Conservation (phyloP, 371 early-diverging fungal species). For the Syncephalastrum monosporum region DNA sequence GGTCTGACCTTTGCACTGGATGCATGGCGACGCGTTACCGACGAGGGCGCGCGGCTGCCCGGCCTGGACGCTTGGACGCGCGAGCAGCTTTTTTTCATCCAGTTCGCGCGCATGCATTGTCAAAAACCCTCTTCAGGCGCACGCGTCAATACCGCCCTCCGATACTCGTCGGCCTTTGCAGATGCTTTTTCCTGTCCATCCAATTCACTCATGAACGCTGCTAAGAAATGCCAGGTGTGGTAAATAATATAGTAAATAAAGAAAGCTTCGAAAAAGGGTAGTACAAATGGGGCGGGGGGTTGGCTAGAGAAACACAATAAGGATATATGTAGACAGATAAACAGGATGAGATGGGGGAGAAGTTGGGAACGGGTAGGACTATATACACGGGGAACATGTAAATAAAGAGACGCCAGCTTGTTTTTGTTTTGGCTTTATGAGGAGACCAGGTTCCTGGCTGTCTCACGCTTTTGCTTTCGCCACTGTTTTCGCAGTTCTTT, state of each 20-base stretch:
- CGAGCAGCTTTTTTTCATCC: constrained; percentile 62
- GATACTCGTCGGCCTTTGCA: constrained; percentile 66
- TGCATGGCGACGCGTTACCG: too few relatives aligned
- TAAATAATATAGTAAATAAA: background rate
- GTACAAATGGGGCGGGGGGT: too few relatives aligned
- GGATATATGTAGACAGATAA: too few relatives aligned
- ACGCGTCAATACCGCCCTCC: constrained; percentile 70
- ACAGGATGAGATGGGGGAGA: too few relatives aligned
- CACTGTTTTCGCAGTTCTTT: constrained; percentile 52
- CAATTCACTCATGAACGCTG: constrained; percentile 59
- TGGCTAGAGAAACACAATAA: too few relatives aligned
- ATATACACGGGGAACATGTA: too few relatives aligned
- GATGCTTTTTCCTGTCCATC: constrained; percentile 60
- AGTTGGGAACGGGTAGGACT: too few relatives aligned
- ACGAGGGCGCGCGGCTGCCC: constrained; percentile 23
- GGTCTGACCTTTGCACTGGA: too few relatives aligned
- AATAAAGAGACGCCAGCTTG: too few relatives aligned
- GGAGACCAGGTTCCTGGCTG: too few relatives aligned
- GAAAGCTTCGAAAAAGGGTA: too few relatives aligned
- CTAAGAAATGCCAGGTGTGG: constrained; percentile 54
- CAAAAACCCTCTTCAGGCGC: constrained; percentile 15
- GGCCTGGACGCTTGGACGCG: constrained; percentile 50
- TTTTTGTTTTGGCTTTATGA: too few relatives aligned
- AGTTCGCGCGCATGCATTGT: constrained; percentile 51
- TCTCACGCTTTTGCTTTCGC: constrained; percentile 42